Evolutionary conservation across 2,329 filamentous ascomycete genomes (phyloP), one percentile per base, ranked within the genome.

Genomic region (Acarospora socialis): DNA sequence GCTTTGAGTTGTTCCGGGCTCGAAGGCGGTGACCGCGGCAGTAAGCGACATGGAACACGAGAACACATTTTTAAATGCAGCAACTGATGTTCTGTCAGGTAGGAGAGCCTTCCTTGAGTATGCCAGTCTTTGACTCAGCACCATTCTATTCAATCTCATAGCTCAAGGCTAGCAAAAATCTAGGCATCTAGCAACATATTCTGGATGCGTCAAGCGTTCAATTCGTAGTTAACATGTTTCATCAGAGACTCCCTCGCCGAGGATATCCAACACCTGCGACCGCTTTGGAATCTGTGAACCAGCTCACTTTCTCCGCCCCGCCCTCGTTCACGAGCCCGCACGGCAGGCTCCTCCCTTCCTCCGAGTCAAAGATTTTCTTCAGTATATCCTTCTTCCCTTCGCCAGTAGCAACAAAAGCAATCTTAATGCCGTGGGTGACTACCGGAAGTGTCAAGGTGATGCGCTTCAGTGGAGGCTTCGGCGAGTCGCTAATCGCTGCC

Each of bases 381-480:
- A 95, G 67, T 33, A 95, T 78, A 2, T 81, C 81, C 68, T 82
- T 81, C 73, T 98, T 98, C 32, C 77, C 79, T 3, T 53, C 79
- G 7, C 90, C 90, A 1, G 86, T 94, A 8, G 84, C 84, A 24
- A 98, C 77, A 51, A 95, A 98, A 27, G 77, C 87, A 44, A 95
- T 76, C 57, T 77, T 81, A 40, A 86, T 66, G 22, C 79, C 81
- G 54, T 93, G 84, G 21, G 76, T 81, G 33, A 94, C 78, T 25
- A 98, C 90, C 10, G 86, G 87, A 38, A 98, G 63, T 14, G 81
- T 92, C 34, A 98, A 69, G 2, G 90, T 95, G 55, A 98, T 92
- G 48, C 90, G 75, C 59, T 73, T 77, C 27, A 83, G 70, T 27
- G 90, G 90, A 22, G 87, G 87, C 69, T 98, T 98, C 30, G 90